Base-by-base conservation (phyloP, 2,329 filamentous ascomycete genomes). In the Taxawa tesnikishii region DNA sequence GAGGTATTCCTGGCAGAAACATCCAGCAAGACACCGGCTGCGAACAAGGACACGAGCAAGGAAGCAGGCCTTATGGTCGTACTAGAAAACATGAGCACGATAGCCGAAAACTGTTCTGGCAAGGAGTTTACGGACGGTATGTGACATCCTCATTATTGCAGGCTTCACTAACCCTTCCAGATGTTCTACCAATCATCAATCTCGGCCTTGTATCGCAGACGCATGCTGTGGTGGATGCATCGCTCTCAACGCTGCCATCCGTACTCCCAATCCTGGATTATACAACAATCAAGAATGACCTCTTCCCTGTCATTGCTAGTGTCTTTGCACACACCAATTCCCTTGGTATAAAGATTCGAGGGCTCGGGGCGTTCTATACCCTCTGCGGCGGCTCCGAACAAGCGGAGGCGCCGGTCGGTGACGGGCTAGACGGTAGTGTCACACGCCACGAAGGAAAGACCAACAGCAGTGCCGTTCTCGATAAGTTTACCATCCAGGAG, bases 401-500 rank as follows among this genome's bases (percentile, higher is more conserved):
- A 5, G 45, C 51, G 13, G 53, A 59, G 18, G 59, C 58, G 1
- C 55, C 59, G 1, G 61, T 62, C 25, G 63, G 72, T 28, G 83
- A 90, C 51, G 87, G 83, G 4, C 66, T 94, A 3, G 79, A 83
- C 42, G 85, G 84, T 1, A 63, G 87, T 25, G 51, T 50, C 26
- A 56, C 70, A 42, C 53, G 63, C 32, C 63, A 70, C 46, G 42
- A 35, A 49, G 48, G 70, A 47, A 77, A 35, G 15, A 18, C 28
- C 13, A 35, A 24, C 15, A 78, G 49, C 62, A 68, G 2, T 71
- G 84, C 76, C 2, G 87, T 88, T 3, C 64, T 98, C 16, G 90
- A 98, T 61, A 96, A 96, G 55, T 96, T 90, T 50, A 96, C 90
- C 0, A 88, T 98, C 61, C 90, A 98, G 54, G 90, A 98, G 53